Conservation (phyloP, 1,284 basidiomycete genomes). For the Irpex sp. region DNA sequence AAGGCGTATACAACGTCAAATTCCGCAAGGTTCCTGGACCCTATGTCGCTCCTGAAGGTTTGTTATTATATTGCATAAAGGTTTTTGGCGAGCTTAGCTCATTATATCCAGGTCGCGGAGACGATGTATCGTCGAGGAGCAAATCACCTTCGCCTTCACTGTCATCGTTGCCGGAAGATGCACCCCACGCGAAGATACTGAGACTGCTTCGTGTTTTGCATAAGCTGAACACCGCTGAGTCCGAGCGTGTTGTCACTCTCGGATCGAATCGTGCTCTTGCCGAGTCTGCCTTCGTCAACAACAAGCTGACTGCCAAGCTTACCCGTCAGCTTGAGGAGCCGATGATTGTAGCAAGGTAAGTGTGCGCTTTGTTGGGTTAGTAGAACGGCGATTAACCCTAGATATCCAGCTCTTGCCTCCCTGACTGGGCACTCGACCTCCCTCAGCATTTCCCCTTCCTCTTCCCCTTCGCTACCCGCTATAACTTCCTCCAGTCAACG, state of each 20-base stretch:
- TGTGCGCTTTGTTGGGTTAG: slow-evolving; percentile 5
- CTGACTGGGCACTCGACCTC: slow-evolving; percentile 94
- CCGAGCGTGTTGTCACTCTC: slow-evolving; percentile 48
- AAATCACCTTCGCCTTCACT: slow-evolving; percentile 61
- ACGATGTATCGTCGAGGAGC: slow-evolving; percentile 36
- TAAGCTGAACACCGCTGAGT: slow-evolving; percentile 66
- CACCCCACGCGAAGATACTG: slow-evolving; percentile 87
- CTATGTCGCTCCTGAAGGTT: slow-evolving; percentile 57
- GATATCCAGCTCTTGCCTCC: slow-evolving; percentile 77
- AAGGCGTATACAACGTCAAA: slow-evolving; percentile 86
- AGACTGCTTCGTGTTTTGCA: slow-evolving; percentile 87
- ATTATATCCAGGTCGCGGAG: slow-evolving; percentile 29
- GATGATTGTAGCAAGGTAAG: slow-evolving; percentile 95
- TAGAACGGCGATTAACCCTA: neutral
- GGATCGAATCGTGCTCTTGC: slow-evolving; percentile 54
- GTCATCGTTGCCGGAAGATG: slow-evolving; percentile 80
- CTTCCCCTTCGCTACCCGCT: slow-evolving; percentile 97
- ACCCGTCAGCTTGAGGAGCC: slow-evolving; percentile 98
- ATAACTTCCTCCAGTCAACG: slow-evolving; percentile 94
- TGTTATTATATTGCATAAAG: neutral
- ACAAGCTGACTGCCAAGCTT: slow-evolving; percentile 96
- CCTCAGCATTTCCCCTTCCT: slow-evolving; percentile 96
- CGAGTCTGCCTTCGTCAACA: slow-evolving; percentile 91
- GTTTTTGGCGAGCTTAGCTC: neutral
- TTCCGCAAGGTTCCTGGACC: slow-evolving; percentile 93